Percentiles rank a stretch among this genome's conserved stretches.
Evolutionary conservation across 306 rosid genomes (phyloP).

Genomic region (Cyclanthera cordifolia): DNA sequence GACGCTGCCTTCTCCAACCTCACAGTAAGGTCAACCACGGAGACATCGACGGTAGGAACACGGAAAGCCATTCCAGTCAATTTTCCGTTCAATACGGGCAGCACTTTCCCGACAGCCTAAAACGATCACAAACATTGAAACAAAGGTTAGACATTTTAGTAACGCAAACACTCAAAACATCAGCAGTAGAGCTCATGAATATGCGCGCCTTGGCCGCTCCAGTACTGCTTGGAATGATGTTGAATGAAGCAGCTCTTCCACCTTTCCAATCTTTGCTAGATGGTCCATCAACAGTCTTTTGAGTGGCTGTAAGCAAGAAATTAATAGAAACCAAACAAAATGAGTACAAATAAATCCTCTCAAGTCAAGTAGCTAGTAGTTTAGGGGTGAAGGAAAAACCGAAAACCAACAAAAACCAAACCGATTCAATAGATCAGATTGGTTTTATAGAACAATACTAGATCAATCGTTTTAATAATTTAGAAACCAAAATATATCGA

Average conservation of each 20-base stretch:
- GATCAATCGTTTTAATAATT: too few relatives aligned
- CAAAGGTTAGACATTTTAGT: background rate
- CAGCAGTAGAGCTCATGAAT: background rate
- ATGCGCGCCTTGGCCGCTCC: slow-evolving; percentile 99
- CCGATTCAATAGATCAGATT: too few relatives aligned
- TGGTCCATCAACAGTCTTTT: slow-evolving; percentile 98
- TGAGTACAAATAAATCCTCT: background rate
- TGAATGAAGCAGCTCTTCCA: slow-evolving; percentile 98
- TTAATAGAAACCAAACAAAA: background rate
- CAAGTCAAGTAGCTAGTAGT: background rate
- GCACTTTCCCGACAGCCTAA: slow-evolving; percentile 66
- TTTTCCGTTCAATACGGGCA: slow-evolving; percentile 61
- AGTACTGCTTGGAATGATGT: slow-evolving; percentile 96
- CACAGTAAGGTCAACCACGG: slow-evolving; percentile 67
- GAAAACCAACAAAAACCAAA: too few relatives aligned
- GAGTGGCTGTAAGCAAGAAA: slow-evolving; percentile 46
- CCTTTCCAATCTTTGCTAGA: slow-evolving; percentile 99
- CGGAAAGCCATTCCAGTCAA: slow-evolving; percentile 82
- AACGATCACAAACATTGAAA: background rate
- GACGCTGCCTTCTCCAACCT: slow-evolving; percentile 45
- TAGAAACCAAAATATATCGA: too few relatives aligned
- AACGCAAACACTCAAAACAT: background rate
- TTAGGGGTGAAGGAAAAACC: too few relatives aligned
- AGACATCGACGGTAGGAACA: slow-evolving; percentile 69
- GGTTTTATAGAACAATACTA: too few relatives aligned